Evolutionary conservation across 192 early-diverging fungal genomes (phyloP), one percentile per base, ranked within the genome.

Genomic region (Coemansia sp.): DNA sequence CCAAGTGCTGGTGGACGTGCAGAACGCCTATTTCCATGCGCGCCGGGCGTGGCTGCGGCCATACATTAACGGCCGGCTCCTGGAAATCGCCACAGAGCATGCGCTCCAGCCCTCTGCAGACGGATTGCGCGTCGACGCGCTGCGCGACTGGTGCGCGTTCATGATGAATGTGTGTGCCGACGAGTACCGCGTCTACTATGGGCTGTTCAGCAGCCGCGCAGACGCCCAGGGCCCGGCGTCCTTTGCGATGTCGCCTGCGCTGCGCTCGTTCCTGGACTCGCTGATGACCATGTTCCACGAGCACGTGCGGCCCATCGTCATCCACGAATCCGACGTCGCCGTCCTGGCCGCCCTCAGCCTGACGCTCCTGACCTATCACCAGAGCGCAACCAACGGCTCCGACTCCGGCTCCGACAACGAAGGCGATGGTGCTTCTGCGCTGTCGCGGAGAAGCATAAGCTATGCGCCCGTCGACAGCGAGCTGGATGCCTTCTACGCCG

Each of bases 251-350:
- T 86, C 88, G 51, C 76, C 85, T 44, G 62, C 41, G 49, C 56
- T 66, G 67, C 92, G 92, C 33, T 79, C 75, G 33, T 94, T 92
- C 67, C 74, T 97, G 39, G 95, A 98, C 58, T 66, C 84, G 0
- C 72, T 93, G 7, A 88, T 89, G 57, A 85, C 87, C 44, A 81
- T 89, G 62, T 83, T 98, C 16, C 92, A 95, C 66, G 92, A 96
- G 60, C 88, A 91, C 34, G 83, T 97, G 23, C 88, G 97, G 5
- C 95, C 95, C 30, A 78, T 91, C 11, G 93, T 98, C 51, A 92
- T 98, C 63, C 90, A 92, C 65, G 94, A 97, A 68, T 80, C 86
- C 18, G 82, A 88, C 35, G 94, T 97, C 18, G 89, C 90, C 35
- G 86, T 86, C 20, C 85, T 98, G 10, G 92, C 95, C 0, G 93